Evolutionary conservation across 768 basidiomycete genomes (phyloP).

Genomic region (Pleurotus citrinopileatus): DNA sequence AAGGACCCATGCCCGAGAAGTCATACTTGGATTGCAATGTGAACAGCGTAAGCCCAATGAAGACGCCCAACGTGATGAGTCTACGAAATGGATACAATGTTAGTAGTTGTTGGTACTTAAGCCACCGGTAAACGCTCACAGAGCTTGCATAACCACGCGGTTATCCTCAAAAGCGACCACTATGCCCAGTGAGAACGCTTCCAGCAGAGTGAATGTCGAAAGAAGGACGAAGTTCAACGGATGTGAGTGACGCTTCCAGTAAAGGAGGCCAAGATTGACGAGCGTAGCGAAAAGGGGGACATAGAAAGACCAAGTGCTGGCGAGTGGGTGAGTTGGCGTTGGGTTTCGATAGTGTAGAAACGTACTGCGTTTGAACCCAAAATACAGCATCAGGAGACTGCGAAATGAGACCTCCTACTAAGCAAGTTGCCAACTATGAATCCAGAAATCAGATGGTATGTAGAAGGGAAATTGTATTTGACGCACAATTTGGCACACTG

Average conservation of each 20-base stretch:
- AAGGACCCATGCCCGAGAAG: slow-evolving; percentile 90
- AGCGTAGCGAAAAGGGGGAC: slow-evolving; percentile 77
- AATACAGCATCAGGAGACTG: slow-evolving; percentile 54
- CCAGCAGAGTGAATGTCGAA: slow-evolving; percentile 85
- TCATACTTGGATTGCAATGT: slow-evolving; percentile 98
- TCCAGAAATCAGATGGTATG: not conserved
- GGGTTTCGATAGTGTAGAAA: slow-evolving; percentile 13
- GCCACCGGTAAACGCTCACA: no score
- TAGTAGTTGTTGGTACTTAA: no score
- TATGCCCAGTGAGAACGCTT: slow-evolving; percentile 88
- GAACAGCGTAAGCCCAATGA: slow-evolving; percentile 91
- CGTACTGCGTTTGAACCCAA: slow-evolving; percentile 75
- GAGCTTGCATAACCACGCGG: slow-evolving; percentile 77
- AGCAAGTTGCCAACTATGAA: slow-evolving; percentile 62
- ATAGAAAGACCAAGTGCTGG: slow-evolving; percentile 77
- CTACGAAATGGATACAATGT: no score
- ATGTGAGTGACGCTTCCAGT: slow-evolving; percentile 90
- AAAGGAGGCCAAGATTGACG: slow-evolving; percentile 75
- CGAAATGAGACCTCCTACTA: slow-evolving; percentile 73
- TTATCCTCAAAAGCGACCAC: slow-evolving; percentile 75
- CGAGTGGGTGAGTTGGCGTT: slow-evolving; percentile 4
- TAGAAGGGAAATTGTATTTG: no score
- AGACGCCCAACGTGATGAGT: slow-evolving; percentile 88
- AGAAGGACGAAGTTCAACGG: slow-evolving; percentile 87
- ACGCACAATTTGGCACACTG: slow-evolving; percentile 79